phyloP scores from a whole-genome alignment of 2,329 filamentous ascomycete genomes.

The Xylariaceae sp. region DNA sequence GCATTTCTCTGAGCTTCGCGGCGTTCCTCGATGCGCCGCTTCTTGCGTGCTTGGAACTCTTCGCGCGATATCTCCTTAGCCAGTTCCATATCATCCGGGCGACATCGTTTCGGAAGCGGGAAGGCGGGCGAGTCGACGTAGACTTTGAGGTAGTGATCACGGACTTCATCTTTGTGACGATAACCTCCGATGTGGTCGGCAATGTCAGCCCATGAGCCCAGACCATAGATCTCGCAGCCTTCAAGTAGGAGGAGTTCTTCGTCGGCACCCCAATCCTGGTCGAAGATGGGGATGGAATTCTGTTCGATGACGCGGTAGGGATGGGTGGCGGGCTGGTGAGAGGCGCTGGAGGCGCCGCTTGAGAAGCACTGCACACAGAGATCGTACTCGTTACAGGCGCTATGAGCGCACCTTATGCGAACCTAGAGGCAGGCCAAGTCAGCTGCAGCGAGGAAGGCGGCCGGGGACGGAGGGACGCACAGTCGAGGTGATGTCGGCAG shows the following conservation, averaged over 20 bases:
- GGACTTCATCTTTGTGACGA: conserved; percentile 89
- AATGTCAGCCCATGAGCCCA: conserved; percentile 97
- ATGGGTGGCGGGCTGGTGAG: conserved; percentile 84
- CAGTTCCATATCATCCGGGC: conserved; percentile 74
- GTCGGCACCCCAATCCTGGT: conserved; percentile 92
- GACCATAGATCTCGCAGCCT: conserved; percentile 90
- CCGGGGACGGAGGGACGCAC: conserved; percentile 49
- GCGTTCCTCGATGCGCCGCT: conserved; percentile 86
- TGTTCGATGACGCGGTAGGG: conserved; percentile 94
- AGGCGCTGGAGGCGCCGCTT: conserved; percentile 73
- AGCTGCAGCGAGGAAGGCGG: neutral
- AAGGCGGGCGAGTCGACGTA: conserved; percentile 84
- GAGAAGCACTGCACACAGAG: conserved; percentile 95
- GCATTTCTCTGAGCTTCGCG: conserved; percentile 85
- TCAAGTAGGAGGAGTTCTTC: conserved; percentile 92
- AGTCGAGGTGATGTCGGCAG: conserved; percentile 93
- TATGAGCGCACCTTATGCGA: conserved; percentile 85
- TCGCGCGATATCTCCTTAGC: conserved; percentile 81
- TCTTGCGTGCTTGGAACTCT: conserved; percentile 90
- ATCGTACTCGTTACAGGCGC: conserved; percentile 87
- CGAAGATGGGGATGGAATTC: conserved; percentile 96
- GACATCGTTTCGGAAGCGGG: conserved; percentile 81
- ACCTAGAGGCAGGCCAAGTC: conserved; percentile 54
- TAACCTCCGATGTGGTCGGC: conserved; percentile 97
- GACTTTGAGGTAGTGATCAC: conserved; percentile 86